Base-by-base conservation (phyloP, 2,329 filamentous ascomycete species). In the Aspergillus cejpii region DNA sequence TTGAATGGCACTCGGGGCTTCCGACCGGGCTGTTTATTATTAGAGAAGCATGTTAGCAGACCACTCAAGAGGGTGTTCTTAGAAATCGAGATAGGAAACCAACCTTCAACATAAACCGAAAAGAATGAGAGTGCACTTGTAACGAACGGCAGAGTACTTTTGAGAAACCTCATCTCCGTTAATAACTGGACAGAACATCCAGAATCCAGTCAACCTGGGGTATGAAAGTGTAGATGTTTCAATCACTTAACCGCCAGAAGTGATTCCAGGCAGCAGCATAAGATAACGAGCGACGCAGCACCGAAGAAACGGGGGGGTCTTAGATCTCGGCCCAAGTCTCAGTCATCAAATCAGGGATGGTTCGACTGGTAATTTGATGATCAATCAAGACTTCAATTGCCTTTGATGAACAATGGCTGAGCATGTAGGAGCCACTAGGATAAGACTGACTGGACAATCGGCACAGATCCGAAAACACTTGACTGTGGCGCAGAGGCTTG, bases 1-100 rank as follows among this genome's bases (percentile, higher is more conserved):
- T 55, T 76, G 80, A 50, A 98, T 75, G 24, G 89, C 87, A 59
- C 87, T 87, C 55, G 91, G 79, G 51, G 81, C 77, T 39, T 78
- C 74, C 0, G 88, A 94, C 64, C 85, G 79, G 52, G 82, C 85
- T 80, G 65, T 37, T 48, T 21, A 20, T 11, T 47, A 36, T 44
- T 14, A 15, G 19, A 21, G 33, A 19, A 39, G 23, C 11, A 34
- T 5, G 15, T 39, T 38, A 29, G 39, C 31, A 28, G 27, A 17
- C 6, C 21, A 19, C 14, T 17, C 15, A 19, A 2, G 11, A 37
- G 28, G n/a, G 7, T 7, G 27, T 5, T 7, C 7, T 24, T 23
- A 24, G 12, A 33, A 21, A 31, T 19, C 21, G 12, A 34, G n/a
- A 24, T 24, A 24, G 23, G 23, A 17, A 21, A 46, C 48, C 23